Evolutionary conservation across 2,329 filamentous ascomycete species (phyloP), one percentile per base, ranked within the genome.

Genomic region (Arthrobotrys entomopaga): DNA sequence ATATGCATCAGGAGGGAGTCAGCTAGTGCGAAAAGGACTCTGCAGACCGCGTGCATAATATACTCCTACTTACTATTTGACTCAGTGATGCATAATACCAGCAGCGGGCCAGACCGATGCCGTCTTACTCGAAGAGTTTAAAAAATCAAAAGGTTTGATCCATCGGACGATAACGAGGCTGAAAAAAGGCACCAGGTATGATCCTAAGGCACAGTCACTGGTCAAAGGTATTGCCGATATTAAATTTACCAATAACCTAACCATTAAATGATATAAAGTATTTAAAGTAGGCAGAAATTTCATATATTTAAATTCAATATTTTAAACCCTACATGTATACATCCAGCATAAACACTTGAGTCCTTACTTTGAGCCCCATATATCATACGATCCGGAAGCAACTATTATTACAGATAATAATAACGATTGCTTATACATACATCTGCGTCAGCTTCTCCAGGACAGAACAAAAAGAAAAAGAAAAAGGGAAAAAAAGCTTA

Each of bases 1-100:
- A 67, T 60, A 67, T 67, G 64, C 64, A 57, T 65, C 59, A 65
- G 48, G 54, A 72, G 60, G 24, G 67, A 65, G 54, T 72, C 60
- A 72, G 49, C 60, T 54, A 46, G 58, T 29, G 49, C 10, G 42
- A 46, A 15, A 7, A 46, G 15, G 24, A 15, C 40, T 20, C 58
- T 52, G 58, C 65, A 63, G 52, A 48, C 34, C 8, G 26, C 42
- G 38, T 52, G 53, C 52, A 54, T 49, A 34, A 7, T 34, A 34
- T 34, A 34, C 29, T 34, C 29, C 10, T 10, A 34, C 29, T 34
- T 10, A 34, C 29, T 56, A 56, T 57, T 57, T 61, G 67, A 72
- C 67, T 56, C 67, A 65, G 46, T 38, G 49, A 70, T 70, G 65
- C 65, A 57, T 70, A 42, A 13, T 46, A 15, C n/a, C 38, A 19